Evolutionary conservation across 1,284 basidiomycete species (phyloP).

Genomic region (Ceratobasidium sp.): DNA sequence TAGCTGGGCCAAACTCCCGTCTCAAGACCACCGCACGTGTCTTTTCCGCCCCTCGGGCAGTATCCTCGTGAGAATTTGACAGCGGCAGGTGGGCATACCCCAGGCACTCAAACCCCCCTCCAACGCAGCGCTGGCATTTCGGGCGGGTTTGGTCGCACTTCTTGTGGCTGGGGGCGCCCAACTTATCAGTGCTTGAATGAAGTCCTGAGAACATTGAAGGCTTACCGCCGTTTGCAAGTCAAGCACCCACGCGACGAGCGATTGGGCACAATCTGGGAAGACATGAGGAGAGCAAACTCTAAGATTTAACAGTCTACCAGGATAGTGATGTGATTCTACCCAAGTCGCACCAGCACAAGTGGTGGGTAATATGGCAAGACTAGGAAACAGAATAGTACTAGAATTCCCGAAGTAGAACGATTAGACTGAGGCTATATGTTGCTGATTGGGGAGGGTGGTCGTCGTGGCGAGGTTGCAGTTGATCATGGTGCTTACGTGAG

Average conservation of each 20-base stretch:
- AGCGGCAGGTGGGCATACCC: not conserved
- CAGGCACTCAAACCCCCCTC: slow-evolving; percentile 8
- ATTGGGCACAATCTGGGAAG: not conserved
- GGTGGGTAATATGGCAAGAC: too few species aligned
- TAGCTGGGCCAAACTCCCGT: too few species aligned
- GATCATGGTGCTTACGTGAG: too few species aligned
- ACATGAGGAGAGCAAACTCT: not conserved
- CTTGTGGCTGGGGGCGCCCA: not conserved
- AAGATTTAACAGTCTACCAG: not conserved
- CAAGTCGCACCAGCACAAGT: too few species aligned
- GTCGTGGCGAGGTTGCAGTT: too few species aligned
- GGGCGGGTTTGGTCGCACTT: slow-evolving; percentile 24
- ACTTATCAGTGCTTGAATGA: not conserved
- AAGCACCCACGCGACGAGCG: slow-evolving; percentile 29
- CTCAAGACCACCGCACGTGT: not conserved
- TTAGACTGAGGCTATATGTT: too few species aligned
- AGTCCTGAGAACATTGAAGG: too few species aligned
- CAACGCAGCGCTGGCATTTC: not conserved
- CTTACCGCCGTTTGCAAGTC: slow-evolving; percentile 24
- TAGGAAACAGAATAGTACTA: too few species aligned
- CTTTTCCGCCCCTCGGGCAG: too few species aligned
- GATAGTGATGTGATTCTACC: too few species aligned
- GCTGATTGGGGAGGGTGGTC: too few species aligned
- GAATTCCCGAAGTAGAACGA: too few species aligned
- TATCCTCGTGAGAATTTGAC: not conserved